A percentile compares a stretch with the other conserved stretches of the same genome.
Evolutionary conservation across 148 eudicot genomes (phyloP).

Genomic region (Nepenthes mirabilis): DNA sequence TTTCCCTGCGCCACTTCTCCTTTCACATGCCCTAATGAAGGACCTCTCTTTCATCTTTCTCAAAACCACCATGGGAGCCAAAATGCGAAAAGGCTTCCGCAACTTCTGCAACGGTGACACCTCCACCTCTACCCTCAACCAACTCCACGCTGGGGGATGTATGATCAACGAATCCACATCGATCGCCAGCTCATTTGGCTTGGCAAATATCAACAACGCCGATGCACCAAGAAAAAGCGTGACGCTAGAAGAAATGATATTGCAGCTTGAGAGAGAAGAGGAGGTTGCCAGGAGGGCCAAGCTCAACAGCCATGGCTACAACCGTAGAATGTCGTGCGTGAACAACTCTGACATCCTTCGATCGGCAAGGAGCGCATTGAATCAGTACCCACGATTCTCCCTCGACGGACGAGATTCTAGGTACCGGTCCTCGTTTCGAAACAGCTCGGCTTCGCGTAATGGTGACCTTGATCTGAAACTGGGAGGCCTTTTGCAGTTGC

Average conservation of each 20-base stretch:
- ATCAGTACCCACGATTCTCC: conserved; percentile 88
- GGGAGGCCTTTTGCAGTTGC: conserved; percentile 21
- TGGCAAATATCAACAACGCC: conserved; percentile 7
- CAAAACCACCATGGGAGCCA: conserved; percentile 50
- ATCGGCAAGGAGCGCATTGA: conserved; percentile 65
- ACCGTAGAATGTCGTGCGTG: conserved; percentile 81
- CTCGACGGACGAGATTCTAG: conserved; percentile 83
- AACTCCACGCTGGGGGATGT: conserved; percentile 1
- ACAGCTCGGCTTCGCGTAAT: conserved; percentile 7
- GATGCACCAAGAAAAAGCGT: conserved; percentile 22
- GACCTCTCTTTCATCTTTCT: conserved; percentile 60
- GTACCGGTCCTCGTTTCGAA: conserved; percentile 60
- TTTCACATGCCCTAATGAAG: conserved; percentile 32
- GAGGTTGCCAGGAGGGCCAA: conserved; percentile 41
- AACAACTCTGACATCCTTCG: conserved; percentile 75
- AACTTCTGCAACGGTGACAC: conserved; percentile 46
- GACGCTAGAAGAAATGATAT: conserved; percentile 83
- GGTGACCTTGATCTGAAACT: conserved; percentile 7
- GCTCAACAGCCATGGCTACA: conserved; percentile 10
- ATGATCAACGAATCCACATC: not conserved
- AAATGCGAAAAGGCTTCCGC: conserved; percentile 53
- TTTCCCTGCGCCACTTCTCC: not conserved
- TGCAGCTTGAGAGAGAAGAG: conserved; percentile 70
- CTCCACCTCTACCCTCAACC: conserved; percentile 65
- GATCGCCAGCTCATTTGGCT: conserved; percentile 1